Evolutionary conservation across 345 rosid species (phyloP), one percentile per base, ranked within the genome.

Genomic region (Geranium rotundifolium): DNA sequence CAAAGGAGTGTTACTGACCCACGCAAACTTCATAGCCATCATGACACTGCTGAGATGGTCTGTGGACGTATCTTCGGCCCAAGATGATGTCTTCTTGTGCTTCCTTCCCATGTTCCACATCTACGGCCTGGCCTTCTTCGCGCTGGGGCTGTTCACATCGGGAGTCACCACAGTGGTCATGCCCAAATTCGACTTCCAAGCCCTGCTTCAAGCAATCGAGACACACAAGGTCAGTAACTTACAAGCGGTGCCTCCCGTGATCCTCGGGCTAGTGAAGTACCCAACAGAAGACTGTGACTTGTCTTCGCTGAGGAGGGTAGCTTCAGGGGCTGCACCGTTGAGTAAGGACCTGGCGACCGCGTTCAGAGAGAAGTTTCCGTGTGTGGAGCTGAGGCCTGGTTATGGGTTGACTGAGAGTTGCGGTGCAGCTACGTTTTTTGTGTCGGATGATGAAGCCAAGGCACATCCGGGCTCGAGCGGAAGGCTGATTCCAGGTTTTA

Each of bases 261-360:
- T 83, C 59, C 76, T 75, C 15, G 80, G 70, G n/a, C 73, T 85
- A 16, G 83, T 81, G 46, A 85, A 85, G 68, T 4, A 66, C 15
- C 62, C 60, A 9, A 19, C 66, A 61, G 65, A 73, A 49, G 56
- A 72, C 19, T 39, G 69, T 8, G 76, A 72, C 58, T 60, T 83
- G 61, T 69, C 83, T 5, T 77, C 83, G 4, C 23, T 83, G 54
- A 75, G 76, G 59, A 69, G 79, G 54, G 60, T 83, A 8, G 80
- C 86, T 0, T 76, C 82, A 0, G 88, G 88, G 54, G 88, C 91
- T 29, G 91, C 88, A 0, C 86, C 86, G 0, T 62, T 85, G 75
- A 81, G 86, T 72, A 83, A 78, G 65, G 84, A 81, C 65, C 54
- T 83, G 63, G 56, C 39, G 14, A 74, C 63, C 6, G 80, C 52